A percentile compares a stretch with the other conserved stretches of the same genome.
phyloP scores from a whole-genome alignment of 257 asterid species.

The Solanum ossicruentum region DNA sequence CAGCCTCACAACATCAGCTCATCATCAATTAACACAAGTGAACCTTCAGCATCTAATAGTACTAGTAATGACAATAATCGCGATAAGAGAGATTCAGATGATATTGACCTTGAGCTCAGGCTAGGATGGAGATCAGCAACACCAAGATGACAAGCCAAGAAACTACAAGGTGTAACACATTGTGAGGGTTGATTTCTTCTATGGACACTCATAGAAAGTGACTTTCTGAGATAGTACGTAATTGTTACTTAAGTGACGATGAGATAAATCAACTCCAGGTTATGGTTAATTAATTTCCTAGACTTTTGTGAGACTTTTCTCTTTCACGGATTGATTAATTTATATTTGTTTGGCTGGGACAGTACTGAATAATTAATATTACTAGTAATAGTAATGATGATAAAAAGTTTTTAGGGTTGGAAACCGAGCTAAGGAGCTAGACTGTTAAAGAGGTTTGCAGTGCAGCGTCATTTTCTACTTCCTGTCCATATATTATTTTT shows the following conservation, averaged over 20 bases:
- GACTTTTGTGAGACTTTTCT: neutral
- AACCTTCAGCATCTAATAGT: slow-evolving; percentile 16
- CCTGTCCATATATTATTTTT: slow-evolving; percentile 5
- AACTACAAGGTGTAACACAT: neutral
- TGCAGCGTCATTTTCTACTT: slow-evolving; percentile 55
- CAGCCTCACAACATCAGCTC: slow-evolving; percentile 12
- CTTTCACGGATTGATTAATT: neutral
- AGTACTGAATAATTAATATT: neutral
- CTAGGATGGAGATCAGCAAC: slow-evolving; percentile 26
- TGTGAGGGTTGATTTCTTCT: neutral
- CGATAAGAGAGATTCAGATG: slow-evolving; percentile 10
- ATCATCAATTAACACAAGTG: slow-evolving; percentile 18
- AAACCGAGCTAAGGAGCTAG: slow-evolving; percentile 6
- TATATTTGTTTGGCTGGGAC: neutral
- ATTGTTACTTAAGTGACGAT: neutral
- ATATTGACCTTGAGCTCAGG: slow-evolving; percentile 53
- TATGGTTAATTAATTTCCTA: neutral
- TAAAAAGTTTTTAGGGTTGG: slow-evolving; percentile 21
- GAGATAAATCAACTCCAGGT: neutral
- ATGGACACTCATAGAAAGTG: neutral
- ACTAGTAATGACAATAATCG: slow-evolving; percentile 2
- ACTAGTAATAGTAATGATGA: neutral
- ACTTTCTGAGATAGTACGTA: neutral
- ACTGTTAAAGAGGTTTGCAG: slow-evolving; percentile 28
- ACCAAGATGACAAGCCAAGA: neutral